Conservation (phyloP, 345 rosid genomes). For the Excoecaria cochinchinensis region DNA sequence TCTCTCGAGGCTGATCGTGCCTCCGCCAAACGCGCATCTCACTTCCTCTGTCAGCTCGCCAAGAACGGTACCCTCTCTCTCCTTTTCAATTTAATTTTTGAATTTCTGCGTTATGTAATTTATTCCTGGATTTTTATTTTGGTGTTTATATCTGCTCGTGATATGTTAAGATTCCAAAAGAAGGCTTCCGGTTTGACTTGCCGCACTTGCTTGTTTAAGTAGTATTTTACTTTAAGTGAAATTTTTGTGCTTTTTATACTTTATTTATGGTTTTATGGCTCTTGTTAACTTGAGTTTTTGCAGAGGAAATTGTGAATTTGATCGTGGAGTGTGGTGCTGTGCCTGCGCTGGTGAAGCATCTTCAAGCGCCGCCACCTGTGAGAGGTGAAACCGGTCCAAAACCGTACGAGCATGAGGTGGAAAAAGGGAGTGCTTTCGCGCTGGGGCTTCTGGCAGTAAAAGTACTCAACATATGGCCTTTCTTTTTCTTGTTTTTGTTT, state of each 20-base stretch:
- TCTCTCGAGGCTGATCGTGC: slow-evolving; percentile 43
- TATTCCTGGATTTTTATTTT: background rate
- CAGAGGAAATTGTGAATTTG: slow-evolving; percentile 53
- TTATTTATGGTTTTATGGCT: background rate
- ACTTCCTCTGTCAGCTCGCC: slow-evolving; percentile 46
- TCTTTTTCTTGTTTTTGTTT: background rate
- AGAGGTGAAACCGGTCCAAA: slow-evolving; percentile 9
- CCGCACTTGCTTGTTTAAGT: background rate
- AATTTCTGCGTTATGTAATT: background rate
- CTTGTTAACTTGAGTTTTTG: slow-evolving; percentile 4
- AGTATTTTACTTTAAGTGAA: background rate
- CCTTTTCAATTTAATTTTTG: background rate
- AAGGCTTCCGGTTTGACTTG: background rate
- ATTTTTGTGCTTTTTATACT: background rate
- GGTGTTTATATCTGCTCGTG: background rate
- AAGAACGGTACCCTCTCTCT: slow-evolving; percentile 41
- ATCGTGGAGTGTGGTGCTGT: slow-evolving; percentile 65
- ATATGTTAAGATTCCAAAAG: background rate
- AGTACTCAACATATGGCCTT: slow-evolving; percentile 26
- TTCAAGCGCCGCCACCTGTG: slow-evolving; percentile 32
- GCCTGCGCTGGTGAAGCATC: slow-evolving; percentile 53
- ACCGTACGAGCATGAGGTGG: slow-evolving; percentile 47
- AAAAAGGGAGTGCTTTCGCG: slow-evolving; percentile 56
- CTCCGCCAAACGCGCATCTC: slow-evolving; percentile 45
- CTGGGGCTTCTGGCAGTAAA: slow-evolving; percentile 63